Conservation (phyloP, 2,329 filamentous ascomycete species). For the Hirsutella rhossiliensis region DNA sequence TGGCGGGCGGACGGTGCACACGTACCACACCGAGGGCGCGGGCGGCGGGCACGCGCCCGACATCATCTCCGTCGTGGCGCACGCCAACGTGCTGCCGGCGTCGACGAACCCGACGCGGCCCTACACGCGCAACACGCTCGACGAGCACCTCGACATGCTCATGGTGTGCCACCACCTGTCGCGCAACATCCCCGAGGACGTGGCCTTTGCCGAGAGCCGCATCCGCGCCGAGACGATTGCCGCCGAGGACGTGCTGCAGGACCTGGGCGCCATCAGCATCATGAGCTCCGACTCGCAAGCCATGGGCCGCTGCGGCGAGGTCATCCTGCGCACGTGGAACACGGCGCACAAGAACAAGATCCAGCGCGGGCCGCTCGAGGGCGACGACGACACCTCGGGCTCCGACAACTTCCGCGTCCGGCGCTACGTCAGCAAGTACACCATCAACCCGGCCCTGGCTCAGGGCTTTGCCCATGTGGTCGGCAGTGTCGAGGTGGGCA, state of each 20-base stretch:
- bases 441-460: constrained; percentile 82
- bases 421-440: constrained; percentile 90
- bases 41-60: constrained; percentile 92
- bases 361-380: constrained; percentile 62
- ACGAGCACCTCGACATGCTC: constrained; percentile 95
- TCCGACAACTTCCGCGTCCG: constrained; percentile 90
- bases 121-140: constrained; percentile 82
- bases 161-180: constrained; percentile 96
- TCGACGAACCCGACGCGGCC: constrained; percentile 89
- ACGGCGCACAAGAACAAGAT: constrained; percentile 94
- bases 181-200: constrained; percentile 87
- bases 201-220: constrained; percentile 87
- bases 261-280: constrained; percentile 92
- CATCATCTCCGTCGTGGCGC: constrained; percentile 88
- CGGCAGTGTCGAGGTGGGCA: constrained; percentile 78
- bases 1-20: constrained; percentile 81
- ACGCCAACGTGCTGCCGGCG: constrained; percentile 76
- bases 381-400: constrained; percentile 66
- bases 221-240: constrained; percentile 95
- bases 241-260: constrained; percentile 90
- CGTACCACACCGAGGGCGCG: constrained; percentile 93
- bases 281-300: constrained; percentile 93
- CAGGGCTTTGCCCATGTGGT: constrained; percentile 85
- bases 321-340: constrained; percentile 88
- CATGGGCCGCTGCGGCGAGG: constrained; percentile 93